Conservation (phyloP, 2,329 filamentous ascomycete species). For the Fusarium nurragi region DNA sequence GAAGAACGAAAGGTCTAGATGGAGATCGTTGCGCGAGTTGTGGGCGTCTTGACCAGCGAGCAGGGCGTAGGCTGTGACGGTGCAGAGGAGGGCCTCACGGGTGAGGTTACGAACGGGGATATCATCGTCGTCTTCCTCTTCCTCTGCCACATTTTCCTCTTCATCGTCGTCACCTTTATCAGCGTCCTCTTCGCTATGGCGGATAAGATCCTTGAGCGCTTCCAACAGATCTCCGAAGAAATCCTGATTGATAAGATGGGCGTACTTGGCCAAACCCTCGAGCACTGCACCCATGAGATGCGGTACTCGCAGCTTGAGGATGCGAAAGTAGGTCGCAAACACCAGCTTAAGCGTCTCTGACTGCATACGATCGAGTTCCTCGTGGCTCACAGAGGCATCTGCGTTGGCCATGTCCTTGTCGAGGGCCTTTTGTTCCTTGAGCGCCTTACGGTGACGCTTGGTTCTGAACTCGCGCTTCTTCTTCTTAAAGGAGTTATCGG, state of each 20-base stretch:
- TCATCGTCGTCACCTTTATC: conserved; percentile 60
- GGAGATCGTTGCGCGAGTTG: conserved; percentile 81
- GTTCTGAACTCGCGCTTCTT: conserved; percentile 83
- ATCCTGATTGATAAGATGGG: conserved; percentile 97
- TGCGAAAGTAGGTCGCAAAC: conserved; percentile 94
- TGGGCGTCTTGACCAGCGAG: conserved; percentile 92
- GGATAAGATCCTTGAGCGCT: conserved; percentile 91
- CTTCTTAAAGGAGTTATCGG: conserved; percentile 67
- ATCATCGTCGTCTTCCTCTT: conserved; percentile 58
- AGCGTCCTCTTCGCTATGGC: conserved; percentile 71
- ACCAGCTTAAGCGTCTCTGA: conserved; percentile 95
- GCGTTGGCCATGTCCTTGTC: conserved; percentile 95
- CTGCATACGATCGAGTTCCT: conserved; percentile 93
- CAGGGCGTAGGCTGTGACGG: conserved; percentile 95
- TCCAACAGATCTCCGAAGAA: conserved; percentile 98
- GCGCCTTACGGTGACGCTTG: conserved; percentile 83
- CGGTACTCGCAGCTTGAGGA: conserved; percentile 82
- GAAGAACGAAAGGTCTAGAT: conserved; percentile 95
- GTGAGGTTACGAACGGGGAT: conserved; percentile 73
- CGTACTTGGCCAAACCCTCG: conserved; percentile 91
- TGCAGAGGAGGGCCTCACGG: conserved; percentile 90
- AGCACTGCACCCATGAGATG: conserved; percentile 96
- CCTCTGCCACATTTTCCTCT: conserved; percentile 50
- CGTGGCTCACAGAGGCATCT: conserved; percentile 88
- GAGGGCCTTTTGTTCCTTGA: conserved; percentile 86